Evolutionary conservation across 306 rosid species (phyloP), one percentile per base, ranked within the genome.

Genomic region (Coriaria nepalensis): DNA sequence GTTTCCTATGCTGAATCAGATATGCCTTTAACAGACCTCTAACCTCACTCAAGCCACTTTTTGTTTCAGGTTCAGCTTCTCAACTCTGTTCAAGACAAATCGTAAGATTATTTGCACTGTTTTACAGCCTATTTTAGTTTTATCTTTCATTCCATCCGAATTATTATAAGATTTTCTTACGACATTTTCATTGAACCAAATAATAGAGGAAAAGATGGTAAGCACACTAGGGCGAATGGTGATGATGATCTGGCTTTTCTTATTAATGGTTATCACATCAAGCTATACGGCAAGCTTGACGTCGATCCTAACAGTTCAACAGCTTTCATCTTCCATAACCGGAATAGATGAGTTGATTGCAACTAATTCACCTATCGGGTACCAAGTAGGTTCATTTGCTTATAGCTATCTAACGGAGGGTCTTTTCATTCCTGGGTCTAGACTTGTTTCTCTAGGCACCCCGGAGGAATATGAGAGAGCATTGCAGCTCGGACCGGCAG

Each of bases 281-380:
- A 84, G 97, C 85, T 90, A 90, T 60, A 90, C 93, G 33, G 97
- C 97, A 11, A 81, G 75, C 73, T 72, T 90, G 75, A 90, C 94
- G 60, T 88, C 97, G 56, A 81, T 84, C 73, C 97, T 88, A 41
- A 88, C 97, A 3, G 78, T 88, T 68, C 92, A 90, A 63, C 82
- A 81, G 69, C 94, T 90, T 65, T 79, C 87, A 2, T 84, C 92
- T 6, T 78, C 94, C 55, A 77, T 90, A 61, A 79, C 79, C 2
- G 97, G 97, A 73, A 71, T 90, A 12, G 95, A 90, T 55, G 82
- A 85, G 65, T 75, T 90, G 77, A 61, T 90, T 53, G 70, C 87
- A 20, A 74, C 75, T 69, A 66, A 79, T 42, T 77, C 62, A 79
- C 92, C 74, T 38, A 84, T 90, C 32, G 97, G 97, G 34, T 90